These are phyloP conservation scores for Albophoma yamanashiensis DNA, from an alignment of 2,329 filamentous ascomycete genomes.

Conservation along the genomic window DNA sequence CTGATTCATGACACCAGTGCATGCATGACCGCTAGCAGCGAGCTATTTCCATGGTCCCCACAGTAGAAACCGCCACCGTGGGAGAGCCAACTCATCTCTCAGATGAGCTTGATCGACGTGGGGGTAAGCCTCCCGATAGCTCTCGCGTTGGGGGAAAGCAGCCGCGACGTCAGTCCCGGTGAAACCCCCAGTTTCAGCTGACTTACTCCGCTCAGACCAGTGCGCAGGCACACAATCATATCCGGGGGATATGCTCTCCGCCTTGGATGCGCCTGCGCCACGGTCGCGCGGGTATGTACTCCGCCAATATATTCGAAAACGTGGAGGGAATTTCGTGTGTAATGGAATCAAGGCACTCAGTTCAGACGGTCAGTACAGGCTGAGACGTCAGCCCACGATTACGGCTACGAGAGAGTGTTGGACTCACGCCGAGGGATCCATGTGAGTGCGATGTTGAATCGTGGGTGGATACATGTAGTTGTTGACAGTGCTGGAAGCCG, in stretches of 20 bases:
- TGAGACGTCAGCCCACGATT: neutral
- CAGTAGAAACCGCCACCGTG: neutral
- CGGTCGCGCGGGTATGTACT: neutral
- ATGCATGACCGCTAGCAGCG: neutral
- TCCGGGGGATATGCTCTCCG: neutral
- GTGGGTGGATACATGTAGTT: neutral
- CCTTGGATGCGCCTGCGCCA: neutral
- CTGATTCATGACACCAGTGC: neutral
- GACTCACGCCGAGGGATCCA: neutral
- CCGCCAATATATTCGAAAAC: neutral
- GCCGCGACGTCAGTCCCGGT: neutral
- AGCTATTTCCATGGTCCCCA: neutral
- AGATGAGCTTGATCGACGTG: neutral
- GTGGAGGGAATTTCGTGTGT: neutral
- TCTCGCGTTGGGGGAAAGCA: neutral
- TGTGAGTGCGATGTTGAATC: neutral
- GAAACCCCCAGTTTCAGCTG: neutral
- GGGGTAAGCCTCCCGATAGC: too few relatives aligned
- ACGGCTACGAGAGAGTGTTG: neutral
- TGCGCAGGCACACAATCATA: neutral
- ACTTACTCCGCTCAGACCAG: neutral
- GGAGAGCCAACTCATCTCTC: neutral
- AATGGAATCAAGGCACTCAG: neutral
- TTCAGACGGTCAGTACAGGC: neutral
- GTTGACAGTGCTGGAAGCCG: neutral